These are phyloP conservation scores for Nakazawaea ambrosiae DNA, from an alignment of 805 yeast genomes.

Conservation along the genomic window DNA sequence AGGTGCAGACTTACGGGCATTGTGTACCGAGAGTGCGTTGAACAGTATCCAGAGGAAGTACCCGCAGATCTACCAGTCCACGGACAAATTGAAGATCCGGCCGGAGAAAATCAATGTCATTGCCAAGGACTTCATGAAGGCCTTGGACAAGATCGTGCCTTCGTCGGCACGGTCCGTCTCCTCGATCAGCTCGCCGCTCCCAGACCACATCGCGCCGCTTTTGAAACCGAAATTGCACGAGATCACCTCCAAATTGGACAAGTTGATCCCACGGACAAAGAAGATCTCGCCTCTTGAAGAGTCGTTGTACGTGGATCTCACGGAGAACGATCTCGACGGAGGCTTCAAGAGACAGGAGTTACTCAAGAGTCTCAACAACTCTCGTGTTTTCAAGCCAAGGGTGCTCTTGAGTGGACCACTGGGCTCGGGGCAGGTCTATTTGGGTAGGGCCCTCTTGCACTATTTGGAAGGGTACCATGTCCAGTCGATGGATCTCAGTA, in stretches of 20 bases:
- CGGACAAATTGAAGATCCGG: conserved; percentile 66
- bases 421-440: conserved; percentile 84
- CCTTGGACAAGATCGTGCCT: conserved; percentile 83
- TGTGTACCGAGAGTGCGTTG: conserved; percentile 93
- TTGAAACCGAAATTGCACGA: conserved; percentile 42
- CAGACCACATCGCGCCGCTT: conserved; percentile 62
- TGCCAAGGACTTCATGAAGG: conserved; percentile 79
- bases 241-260: conserved; percentile 41
- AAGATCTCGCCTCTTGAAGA: conserved; percentile 58
- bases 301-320: conserved; percentile 55
- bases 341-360: conserved; percentile 68
- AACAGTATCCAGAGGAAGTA: conserved; percentile 85
- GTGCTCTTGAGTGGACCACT: conserved; percentile 61
- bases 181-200: conserved; percentile 68
- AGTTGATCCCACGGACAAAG: conserved; percentile 54
- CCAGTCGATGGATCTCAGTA: conserved; percentile 77
- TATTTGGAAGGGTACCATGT: conserved; percentile 84
- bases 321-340: conserved; percentile 49
- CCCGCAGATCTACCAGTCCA: conserved; percentile 83
- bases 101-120: conserved; percentile 65
- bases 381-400: conserved; percentile 79
- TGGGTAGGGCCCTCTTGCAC: conserved; percentile 76
- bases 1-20: conserved; percentile 92
- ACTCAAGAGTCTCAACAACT: conserved; percentile 25
- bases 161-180: conserved; percentile 85